Percentiles rank a stretch among this genome's conserved stretches.
These are phyloP conservation scores for Camellia japonica DNA, from an alignment of 148 eudicot species.

Conservation along the genomic window DNA sequence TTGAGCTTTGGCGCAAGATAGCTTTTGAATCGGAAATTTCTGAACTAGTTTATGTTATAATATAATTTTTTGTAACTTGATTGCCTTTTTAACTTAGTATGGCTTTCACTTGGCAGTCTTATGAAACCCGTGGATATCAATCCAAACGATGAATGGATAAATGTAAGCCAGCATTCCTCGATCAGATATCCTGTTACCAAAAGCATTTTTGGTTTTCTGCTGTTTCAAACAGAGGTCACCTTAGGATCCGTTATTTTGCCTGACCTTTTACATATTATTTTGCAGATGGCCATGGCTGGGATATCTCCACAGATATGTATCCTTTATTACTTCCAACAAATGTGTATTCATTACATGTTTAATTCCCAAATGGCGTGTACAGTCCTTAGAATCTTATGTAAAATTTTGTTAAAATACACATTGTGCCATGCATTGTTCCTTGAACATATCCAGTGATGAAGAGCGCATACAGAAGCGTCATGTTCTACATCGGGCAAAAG, in stretches of 20 bases:
- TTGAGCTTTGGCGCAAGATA: constrained; percentile 6
- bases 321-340: constrained; percentile 30
- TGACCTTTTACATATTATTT: constrained; percentile 7
- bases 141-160: constrained; percentile 89
- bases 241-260: neutral
- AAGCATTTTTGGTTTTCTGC: neutral
- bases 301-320: constrained; percentile 88
- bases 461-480: constrained; percentile 81
- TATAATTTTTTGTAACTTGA: constrained; percentile 1
- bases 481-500: constrained; percentile 82
- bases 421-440: constrained; percentile 32
- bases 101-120: constrained; percentile 52
- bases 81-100: constrained; percentile 10
- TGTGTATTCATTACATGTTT: neutral
- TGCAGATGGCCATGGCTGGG: constrained; percentile 86
- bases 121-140: constrained; percentile 85
- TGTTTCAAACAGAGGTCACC: neutral
- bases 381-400: neutral
- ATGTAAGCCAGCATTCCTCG: constrained; percentile 52
- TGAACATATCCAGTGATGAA: constrained; percentile 73
- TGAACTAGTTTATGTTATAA: neutral
- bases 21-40: neutral
- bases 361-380: neutral
- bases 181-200: neutral
- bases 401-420: neutral